Percentiles rank a stretch among this genome's conserved stretches.
Evolutionary conservation across 2,329 filamentous ascomycete species (phyloP).

Genomic region (Leptoxyphium fumago): DNA sequence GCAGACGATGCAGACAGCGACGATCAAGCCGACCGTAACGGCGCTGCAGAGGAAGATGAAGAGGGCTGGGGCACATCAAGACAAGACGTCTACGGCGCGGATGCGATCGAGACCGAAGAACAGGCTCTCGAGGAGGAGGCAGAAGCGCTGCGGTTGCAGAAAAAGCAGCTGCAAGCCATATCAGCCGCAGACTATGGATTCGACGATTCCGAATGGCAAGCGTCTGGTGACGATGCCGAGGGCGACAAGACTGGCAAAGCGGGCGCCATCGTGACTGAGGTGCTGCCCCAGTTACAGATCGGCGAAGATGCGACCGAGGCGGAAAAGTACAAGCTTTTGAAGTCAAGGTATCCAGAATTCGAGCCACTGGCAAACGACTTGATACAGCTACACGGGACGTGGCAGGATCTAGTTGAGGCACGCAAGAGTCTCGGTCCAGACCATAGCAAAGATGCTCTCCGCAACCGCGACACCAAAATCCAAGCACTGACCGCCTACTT

Average conservation of each 20-base stretch:
- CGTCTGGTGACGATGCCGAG: constrained; percentile 23
- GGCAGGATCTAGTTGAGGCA: background rate
- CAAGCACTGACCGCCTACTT: constrained; percentile 76
- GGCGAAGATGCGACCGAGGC: constrained; percentile 62
- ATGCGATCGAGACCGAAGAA: constrained; percentile 54
- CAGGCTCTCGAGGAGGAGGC: constrained; percentile 81
- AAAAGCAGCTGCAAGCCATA: constrained; percentile 83
- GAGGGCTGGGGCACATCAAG: constrained; percentile 71
- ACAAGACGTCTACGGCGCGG: constrained; percentile 86
- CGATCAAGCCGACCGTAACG: constrained; percentile 19
- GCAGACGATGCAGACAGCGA: constrained; percentile 10
- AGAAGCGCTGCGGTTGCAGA: constrained; percentile 75
- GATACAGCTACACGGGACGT: constrained; percentile 24
- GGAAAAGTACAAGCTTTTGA: constrained; percentile 62
- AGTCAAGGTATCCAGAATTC: constrained; percentile 80
- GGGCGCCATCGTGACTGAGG: constrained; percentile 56
- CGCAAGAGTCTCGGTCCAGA: background rate
- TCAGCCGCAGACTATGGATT: constrained; percentile 85
- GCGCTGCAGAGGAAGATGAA: constrained; percentile 40
- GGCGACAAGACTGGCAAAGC: constrained; percentile 30
- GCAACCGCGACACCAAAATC: constrained; percentile 44
- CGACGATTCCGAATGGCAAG: constrained; percentile 75
- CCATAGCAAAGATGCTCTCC: background rate
- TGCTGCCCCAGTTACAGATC: constrained; percentile 72
- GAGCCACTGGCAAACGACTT: constrained; percentile 74